Base-by-base conservation (phyloP, 148 eudicot genomes). In the Oxyria digyna region DNA sequence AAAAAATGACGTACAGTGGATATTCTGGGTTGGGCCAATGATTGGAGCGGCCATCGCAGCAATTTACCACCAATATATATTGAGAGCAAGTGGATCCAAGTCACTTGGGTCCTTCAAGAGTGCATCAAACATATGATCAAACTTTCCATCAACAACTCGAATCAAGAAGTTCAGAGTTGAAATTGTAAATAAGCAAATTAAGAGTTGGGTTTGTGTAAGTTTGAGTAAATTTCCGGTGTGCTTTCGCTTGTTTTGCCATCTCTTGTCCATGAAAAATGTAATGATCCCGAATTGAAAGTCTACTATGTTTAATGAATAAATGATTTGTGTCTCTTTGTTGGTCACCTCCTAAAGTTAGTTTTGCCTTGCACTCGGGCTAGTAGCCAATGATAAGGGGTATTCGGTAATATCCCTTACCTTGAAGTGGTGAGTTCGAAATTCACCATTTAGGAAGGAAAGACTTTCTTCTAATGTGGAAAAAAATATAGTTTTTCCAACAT, bases 1-100 rank as follows among this genome's bases (percentile, higher is more conserved):
- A 2, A 35, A 3, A 35, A 2, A 35, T 35, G 38, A 48, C 21
- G 62, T 81, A 73, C 62, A 83, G 84, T 80, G 87, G 87, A 75
- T 83, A 7, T 83, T 83, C 69, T 83, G 84, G 87, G 84, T 80
- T 6, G 87, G 87, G 31, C 87, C 87, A 26, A 73, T 83, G 69
- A 76, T 80, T 11, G 87, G 87, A 7, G 87, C 87, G 9, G 82
- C 82, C 31, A 74, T 80, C 15, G 87, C 87, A 0, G 87, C 87
- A 15, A 46, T 83, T 43, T 83, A 83, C 76, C 84, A 83, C 74
- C 80, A 75, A 21, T 78, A 57, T 46, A 72, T 83, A 24, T 33
- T 82, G 57, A 65, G 85, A 32, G 81, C 82, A 8, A 74, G 75
- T 12, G 62, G 75, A 7, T 80, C 70, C 3, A 80, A 80, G 46